Conservation (phyloP, 108 stramenopile species). For the Cyclotella baltica region DNA sequence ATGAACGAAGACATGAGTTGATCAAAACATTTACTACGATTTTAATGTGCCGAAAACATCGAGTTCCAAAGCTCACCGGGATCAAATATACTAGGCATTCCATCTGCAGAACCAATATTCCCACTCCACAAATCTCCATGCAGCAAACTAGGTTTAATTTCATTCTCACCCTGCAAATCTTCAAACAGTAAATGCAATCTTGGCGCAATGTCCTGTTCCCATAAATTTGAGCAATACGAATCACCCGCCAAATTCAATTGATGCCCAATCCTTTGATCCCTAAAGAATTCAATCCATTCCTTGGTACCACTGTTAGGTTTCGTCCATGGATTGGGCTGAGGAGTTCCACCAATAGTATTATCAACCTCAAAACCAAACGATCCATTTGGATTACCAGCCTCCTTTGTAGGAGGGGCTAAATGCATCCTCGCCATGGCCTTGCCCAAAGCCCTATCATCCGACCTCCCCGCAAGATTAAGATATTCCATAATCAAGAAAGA, state of each 20-base stretch:
- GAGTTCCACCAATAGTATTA: constrained; percentile 67
- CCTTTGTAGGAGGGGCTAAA: constrained; percentile 49
- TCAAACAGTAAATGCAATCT: constrained; percentile 54
- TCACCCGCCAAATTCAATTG: constrained; percentile 57
- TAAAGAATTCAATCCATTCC: constrained; percentile 59
- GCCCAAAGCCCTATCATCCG: constrained; percentile 51
- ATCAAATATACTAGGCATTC: constrained; percentile 59
- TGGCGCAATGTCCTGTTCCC: constrained; percentile 46
- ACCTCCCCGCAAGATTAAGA: constrained; percentile 49
- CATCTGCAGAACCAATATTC: constrained; percentile 62
- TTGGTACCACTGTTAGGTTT: constrained; percentile 53
- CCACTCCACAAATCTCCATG: constrained; percentile 71
- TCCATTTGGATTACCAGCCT: constrained; percentile 41
- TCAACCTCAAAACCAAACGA: constrained; percentile 65
- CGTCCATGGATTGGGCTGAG: constrained; percentile 64
- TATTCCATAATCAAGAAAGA: constrained; percentile 66
- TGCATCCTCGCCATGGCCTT: constrained; percentile 65
- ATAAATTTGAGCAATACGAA: constrained; percentile 52
- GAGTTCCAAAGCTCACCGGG: constrained; percentile 18
- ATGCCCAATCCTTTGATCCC: constrained; percentile 52
- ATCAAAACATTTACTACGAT: constrained; percentile 29
- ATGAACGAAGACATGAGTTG: not conserved
- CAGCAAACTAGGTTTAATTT: constrained; percentile 54
- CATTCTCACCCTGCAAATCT: constrained; percentile 44
- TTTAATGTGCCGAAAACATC: not conserved